Evolutionary conservation across 2,329 filamentous ascomycete genomes (phyloP), one percentile per base, ranked within the genome.

Genomic region (Penicillium sp.): DNA sequence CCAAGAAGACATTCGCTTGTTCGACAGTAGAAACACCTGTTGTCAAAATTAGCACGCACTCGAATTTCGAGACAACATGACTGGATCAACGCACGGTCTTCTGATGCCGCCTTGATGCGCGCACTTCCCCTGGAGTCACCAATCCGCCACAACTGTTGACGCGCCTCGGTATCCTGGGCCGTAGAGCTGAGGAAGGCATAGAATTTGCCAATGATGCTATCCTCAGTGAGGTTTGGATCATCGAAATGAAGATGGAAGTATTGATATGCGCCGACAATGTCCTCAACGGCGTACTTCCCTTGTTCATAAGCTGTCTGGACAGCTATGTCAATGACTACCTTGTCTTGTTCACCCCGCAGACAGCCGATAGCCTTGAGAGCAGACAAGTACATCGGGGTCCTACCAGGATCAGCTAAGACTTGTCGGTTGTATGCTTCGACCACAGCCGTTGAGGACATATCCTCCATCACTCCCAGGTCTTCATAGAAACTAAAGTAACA

Each of bases 391-490:
- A 85, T 84, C 2, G 85, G 73, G 19, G 77, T 75, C 59, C 84
- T 82, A 21, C 66, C 62, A 21, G 81, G 79, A 69, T 90, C 85
- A 50, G 80, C 81, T 9, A 75, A 69, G 25, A 80, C 75, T 73
- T 90, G 88, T 35, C 83, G 79, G 25, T 84, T 78, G 67, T 85
- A 90, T 4, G 86, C 84, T 70, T 86, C 88, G 29, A 80, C 74
- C 19, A 91, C 74, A n/a, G 87, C 73, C 1, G 75, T 67, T 66
- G 89, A 85, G 6, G 83, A 80, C 71, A 89, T 89, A 67, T 88
- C 83, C 40, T 82, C 80, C 9, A 86, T 71, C 15, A 81, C 81
- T 23, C 88, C 88, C 23, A 91, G 76, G 61, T 85, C 83, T 50
- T 85, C 83, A 69, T 87, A 89, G 63, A 81, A 78, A 42, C 80